Evolutionary conservation across 768 basidiomycete species (phyloP), one percentile per base, ranked within the genome.

Genomic region (Collybia nuda): DNA sequence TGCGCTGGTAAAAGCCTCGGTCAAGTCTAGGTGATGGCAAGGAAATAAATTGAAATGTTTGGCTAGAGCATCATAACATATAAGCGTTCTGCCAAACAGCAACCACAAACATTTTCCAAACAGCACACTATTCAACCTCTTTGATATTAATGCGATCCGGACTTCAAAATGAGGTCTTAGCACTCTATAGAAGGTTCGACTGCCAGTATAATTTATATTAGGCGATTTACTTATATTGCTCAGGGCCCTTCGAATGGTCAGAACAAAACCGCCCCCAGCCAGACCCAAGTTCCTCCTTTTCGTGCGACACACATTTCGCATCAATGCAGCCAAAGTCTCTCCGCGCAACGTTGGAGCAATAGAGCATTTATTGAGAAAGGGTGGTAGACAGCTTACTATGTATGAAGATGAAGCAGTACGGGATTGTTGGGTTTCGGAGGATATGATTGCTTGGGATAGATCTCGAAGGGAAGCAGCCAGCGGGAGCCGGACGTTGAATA

Each of bases 191-290:
- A 65, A 67, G 76, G 77, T 76, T n/a, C 36, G 44, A 43, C 24
- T 5, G n/a, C 19, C 21, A 24, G 15, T 35, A 28, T 23, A n/a
- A 44, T 14, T 23, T 29, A 35, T 40, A 17, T 17, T 50, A 37
- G 37, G 47, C 37, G 21, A 19, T 29, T 12, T 14, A 51, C 37
- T 56, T 29, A 50, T 41, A 17, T 17, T 5, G 32, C 47, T 29
- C 11, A 93, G 90, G 28, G 89, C 88, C 23, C 77, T 93, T 36
- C 86, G 90, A 17, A 86, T 90, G 78, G 80, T 82, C 15, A 76
- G 72, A 46, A 75, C 78, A 15, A 93, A 93, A 68, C 88, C 90
- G 6, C 63, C 67, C 1, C 54, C 67, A 6, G 71, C 83, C 1
- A 86, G 76, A 44, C 71, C 78, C 32, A 89, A 83, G 56, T 93